phyloP scores from a whole-genome alignment of 2,329 filamentous ascomycete species.

The Sarocladium kiliense region DNA sequence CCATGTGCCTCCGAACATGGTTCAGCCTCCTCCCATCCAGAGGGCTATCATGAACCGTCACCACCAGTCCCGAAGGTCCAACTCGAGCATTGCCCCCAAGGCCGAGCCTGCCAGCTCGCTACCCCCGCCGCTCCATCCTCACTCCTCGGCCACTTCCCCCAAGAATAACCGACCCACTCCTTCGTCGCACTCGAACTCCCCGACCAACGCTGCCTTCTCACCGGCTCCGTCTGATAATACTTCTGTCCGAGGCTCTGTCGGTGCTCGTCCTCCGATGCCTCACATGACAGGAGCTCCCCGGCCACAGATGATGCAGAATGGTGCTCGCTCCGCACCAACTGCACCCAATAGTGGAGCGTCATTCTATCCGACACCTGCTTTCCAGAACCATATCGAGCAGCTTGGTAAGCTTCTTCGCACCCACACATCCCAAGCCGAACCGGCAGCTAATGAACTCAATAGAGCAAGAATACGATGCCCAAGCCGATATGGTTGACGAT shows the following conservation, averaged over 20 bases:
- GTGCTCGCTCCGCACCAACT: slow-evolving; percentile 23
- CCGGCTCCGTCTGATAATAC: slow-evolving; percentile 42
- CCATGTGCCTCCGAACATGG: slow-evolving; percentile 61
- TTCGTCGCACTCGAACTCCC: slow-evolving; percentile 65
- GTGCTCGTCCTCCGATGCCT: slow-evolving; percentile 1
- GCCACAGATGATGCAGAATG: slow-evolving; percentile 26
- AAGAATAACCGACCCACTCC: slow-evolving; percentile 74
- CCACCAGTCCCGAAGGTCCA: slow-evolving; percentile 67
- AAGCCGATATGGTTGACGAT: slow-evolving; percentile 84
- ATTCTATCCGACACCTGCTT: slow-evolving; percentile 76
- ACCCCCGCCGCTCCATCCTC: slow-evolving; percentile 39
- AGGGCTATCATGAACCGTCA: slow-evolving; percentile 78
- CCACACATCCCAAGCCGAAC: slow-evolving; percentile 55
- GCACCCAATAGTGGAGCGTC: slow-evolving; percentile 27
- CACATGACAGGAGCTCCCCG: slow-evolving; percentile 20
- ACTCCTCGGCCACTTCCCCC: slow-evolving; percentile 54
- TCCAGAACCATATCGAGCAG: slow-evolving; percentile 92
- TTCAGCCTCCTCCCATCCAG: slow-evolving; percentile 72
- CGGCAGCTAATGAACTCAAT: slow-evolving; percentile 63
- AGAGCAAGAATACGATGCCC: slow-evolving; percentile 97
- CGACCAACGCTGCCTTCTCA: slow-evolving; percentile 41
- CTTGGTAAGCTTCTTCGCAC: slow-evolving; percentile 70
- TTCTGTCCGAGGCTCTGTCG: slow-evolving; percentile 36
- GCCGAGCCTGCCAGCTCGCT: slow-evolving; percentile 49
- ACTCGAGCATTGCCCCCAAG: slow-evolving; percentile 72